Percentiles rank a stretch among this genome's conserved stretches.
Evolutionary conservation across 495 filamentous ascomycete species (phyloP).

Genomic region (Articulospora tetracladia): DNA sequence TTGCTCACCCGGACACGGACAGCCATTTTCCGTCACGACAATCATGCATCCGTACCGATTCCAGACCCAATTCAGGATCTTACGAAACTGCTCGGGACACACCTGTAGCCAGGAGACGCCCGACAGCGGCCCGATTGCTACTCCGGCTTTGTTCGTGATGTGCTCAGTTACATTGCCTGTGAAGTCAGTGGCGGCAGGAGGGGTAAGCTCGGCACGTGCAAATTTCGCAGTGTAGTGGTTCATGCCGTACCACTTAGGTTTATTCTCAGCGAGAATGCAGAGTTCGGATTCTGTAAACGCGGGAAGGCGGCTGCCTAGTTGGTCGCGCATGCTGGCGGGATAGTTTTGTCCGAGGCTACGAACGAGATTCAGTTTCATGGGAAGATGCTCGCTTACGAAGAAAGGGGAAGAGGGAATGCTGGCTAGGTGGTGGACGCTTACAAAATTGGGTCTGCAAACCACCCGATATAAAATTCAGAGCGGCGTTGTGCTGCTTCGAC

Average conservation of each 20-base stretch:
- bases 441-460: constrained; percentile 69
- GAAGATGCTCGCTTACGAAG: no score
- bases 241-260: constrained; percentile 69
- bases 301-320: constrained; percentile 64
- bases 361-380: no score
- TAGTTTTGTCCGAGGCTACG: constrained; percentile 60
- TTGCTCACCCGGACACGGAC: constrained; percentile 70
- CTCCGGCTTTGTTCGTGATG: constrained; percentile 60
- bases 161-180: constrained; percentile 64
- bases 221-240: constrained; percentile 80
- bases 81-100: constrained; percentile 64
- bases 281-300: constrained; percentile 60
- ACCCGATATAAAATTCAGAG: constrained; percentile 57
- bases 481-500: constrained; percentile 55
- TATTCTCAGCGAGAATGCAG: constrained; percentile 58
- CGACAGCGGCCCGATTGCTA: constrained; percentile 66
- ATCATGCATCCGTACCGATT: constrained; percentile 70
- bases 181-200: constrained; percentile 57
- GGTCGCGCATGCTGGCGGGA: constrained; percentile 67
- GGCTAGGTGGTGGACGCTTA: not conserved
- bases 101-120: constrained; percentile 70
- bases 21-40: constrained; percentile 79
- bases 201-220: constrained; percentile 59
- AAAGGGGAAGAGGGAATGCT: no score
- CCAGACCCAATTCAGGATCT: constrained; percentile 73